phyloP scores from a whole-genome alignment of 2,329 filamentous ascomycete species.

The Rugonectria rugulosa region DNA sequence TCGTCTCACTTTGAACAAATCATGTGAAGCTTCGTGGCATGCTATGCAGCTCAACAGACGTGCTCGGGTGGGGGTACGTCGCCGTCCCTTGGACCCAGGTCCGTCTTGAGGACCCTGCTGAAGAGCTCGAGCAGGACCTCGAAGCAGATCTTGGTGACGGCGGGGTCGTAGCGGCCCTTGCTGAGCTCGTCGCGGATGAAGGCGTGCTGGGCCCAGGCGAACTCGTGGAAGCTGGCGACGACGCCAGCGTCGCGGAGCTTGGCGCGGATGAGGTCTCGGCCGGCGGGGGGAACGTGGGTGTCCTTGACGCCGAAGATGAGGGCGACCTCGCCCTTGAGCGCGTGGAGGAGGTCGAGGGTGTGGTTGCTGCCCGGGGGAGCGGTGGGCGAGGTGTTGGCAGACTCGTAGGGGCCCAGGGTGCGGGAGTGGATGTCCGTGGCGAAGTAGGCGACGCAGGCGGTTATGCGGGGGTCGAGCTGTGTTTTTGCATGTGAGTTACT shows the following conservation, averaged over 20 bases:
- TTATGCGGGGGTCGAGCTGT: constrained; percentile 76
- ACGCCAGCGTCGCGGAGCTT: constrained; percentile 80
- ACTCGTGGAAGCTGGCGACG: constrained; percentile 84
- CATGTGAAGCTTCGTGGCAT: constrained; percentile 6
- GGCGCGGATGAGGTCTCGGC: constrained; percentile 82
- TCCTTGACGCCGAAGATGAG: constrained; percentile 95
- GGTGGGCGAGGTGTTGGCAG: constrained; percentile 55
- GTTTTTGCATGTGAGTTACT: not conserved
- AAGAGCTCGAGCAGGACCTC: constrained; percentile 91
- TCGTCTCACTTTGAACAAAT: not conserved
- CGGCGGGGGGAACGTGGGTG: constrained; percentile 84
- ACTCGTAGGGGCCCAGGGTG: constrained; percentile 70
- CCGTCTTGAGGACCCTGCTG: constrained; percentile 76
- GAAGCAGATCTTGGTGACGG: constrained; percentile 86
- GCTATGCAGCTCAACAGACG: constrained; percentile 62
- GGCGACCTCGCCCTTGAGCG: constrained; percentile 82
- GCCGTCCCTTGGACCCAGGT: constrained; percentile 74
- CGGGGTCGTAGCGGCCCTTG: constrained; percentile 93
- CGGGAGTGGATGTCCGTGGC: constrained; percentile 88
- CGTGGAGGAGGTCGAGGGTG: constrained; percentile 62
- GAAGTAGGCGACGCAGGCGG: constrained; percentile 85
- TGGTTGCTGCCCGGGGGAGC: constrained; percentile 53
- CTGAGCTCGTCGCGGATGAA: constrained; percentile 93
- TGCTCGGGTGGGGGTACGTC: constrained; percentile 72
- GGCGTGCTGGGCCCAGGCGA: constrained; percentile 93